Conservation (phyloP, 2,329 filamentous ascomycete species). For the Fusarium pilosicola region DNA sequence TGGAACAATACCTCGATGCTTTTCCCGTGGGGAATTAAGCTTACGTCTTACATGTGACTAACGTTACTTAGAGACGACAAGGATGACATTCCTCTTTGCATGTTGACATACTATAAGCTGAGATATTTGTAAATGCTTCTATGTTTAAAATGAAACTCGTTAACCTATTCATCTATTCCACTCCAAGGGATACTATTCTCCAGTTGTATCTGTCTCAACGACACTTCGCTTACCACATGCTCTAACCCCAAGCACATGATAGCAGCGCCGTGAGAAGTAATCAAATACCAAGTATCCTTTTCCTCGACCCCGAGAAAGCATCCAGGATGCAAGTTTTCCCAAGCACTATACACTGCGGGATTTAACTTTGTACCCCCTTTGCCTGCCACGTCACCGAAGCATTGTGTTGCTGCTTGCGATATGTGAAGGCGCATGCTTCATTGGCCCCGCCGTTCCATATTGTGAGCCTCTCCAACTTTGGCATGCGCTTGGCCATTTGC, state of each 20-base stretch:
- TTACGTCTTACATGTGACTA: not conserved
- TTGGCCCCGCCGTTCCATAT: constrained; percentile 16
- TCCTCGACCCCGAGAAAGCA: not conserved
- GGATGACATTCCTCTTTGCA: not conserved
- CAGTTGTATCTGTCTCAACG: constrained; percentile 17
- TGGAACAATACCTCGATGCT: not conserved
- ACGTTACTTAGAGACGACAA: not conserved
- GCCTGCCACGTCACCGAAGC: constrained; percentile 16
- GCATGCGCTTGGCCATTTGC: not conserved
- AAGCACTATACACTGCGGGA: not conserved
- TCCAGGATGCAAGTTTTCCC: not conserved
- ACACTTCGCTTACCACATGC: constrained; percentile 10
- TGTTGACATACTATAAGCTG: not conserved
- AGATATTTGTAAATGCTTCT: not conserved
- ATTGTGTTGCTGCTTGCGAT: not conserved
- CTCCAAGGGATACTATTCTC: not conserved
- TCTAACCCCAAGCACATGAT: constrained; percentile 17
- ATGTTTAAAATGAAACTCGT: too few relatives aligned
- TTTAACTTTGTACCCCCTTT: constrained; percentile 2
- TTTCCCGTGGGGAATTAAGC: not conserved
- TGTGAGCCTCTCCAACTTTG: not conserved
- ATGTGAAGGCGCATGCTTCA: constrained; percentile 15
- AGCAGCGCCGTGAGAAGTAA: constrained; percentile 20
- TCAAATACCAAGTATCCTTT: not conserved
- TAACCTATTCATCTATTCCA: accelerated